Conservation (phyloP, 371 early-diverging fungal species). For the Syncephalastrum contaminatum region DNA sequence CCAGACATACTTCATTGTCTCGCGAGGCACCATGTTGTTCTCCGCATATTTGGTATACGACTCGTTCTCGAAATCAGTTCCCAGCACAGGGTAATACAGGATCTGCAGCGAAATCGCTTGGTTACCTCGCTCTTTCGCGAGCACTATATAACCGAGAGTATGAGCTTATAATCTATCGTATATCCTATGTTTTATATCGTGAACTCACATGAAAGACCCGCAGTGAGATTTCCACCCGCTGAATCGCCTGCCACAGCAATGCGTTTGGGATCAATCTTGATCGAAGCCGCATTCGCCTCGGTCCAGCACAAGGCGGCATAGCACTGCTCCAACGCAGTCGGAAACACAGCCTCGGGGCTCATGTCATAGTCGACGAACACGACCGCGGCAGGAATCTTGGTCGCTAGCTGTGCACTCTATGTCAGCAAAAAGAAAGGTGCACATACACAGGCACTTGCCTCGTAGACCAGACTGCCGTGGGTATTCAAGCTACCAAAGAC, state of each 20-base stretch:
- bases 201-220: constrained; percentile 23
- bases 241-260: constrained; percentile 35
- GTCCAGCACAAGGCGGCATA: constrained; percentile 31
- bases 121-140: constrained; percentile 26
- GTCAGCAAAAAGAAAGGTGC: background rate
- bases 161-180: too few species aligned
- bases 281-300: constrained; percentile 11
- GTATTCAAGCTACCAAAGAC: constrained; percentile 11
- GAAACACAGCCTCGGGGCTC: constrained; percentile 26
- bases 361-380: constrained; percentile 25
- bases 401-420: background rate
- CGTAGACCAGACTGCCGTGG: constrained; percentile 4
- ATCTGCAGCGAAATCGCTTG: constrained; percentile 21
- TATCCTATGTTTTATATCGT: too few species aligned
- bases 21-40: constrained; percentile 14
- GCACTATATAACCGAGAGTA: constrained; percentile 10
- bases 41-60: constrained; percentile 22
- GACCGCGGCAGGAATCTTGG: constrained; percentile 11
- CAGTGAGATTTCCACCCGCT: constrained; percentile 36
- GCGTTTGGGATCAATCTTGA: constrained; percentile 20
- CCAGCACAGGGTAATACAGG: constrained; percentile 29
- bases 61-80: constrained; percentile 17
- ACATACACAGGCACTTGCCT: background rate
- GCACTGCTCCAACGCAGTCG: constrained; percentile 30
- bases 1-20: constrained; percentile 26